phyloP scores from a whole-genome alignment of 106 monocot genomes.

The Dioscorea alata region DNA sequence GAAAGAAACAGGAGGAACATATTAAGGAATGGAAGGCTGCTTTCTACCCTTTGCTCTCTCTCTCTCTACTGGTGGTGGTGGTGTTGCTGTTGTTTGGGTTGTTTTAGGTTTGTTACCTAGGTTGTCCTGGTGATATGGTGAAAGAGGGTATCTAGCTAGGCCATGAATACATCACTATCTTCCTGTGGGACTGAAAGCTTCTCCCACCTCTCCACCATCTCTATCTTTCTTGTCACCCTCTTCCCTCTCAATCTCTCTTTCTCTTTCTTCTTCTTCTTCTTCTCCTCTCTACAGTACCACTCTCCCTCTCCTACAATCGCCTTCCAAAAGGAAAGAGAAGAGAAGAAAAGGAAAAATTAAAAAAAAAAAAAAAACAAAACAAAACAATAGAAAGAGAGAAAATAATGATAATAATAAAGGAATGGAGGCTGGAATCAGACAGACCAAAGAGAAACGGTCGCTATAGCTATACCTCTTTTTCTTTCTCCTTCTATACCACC shows the following conservation, averaged over 20 bases:
- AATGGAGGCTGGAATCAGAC: slow-evolving; percentile 21
- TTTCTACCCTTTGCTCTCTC: slow-evolving; percentile 1
- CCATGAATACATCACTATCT: slow-evolving; percentile 40
- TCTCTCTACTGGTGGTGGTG: background rate
- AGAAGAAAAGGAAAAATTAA: slow-evolving; percentile 13
- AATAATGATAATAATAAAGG: slow-evolving; percentile 2
- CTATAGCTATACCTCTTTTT: slow-evolving; percentile 9
- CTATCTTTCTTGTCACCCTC: slow-evolving; percentile 6
- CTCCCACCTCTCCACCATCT: slow-evolving; percentile 5
- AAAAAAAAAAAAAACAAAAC: too few species aligned
- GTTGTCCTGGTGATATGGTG: background rate
- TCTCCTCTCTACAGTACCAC: slow-evolving; percentile 9
- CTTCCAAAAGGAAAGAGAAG: slow-evolving; percentile 49
- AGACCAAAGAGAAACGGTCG: slow-evolving; percentile 37
- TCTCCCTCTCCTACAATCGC: slow-evolving; percentile 33
- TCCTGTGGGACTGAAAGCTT: slow-evolving; percentile 36
- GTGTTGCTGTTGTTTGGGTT: background rate
- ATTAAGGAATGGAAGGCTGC: too few species aligned
- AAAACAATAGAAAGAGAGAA: slow-evolving; percentile 15
- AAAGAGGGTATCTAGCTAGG: background rate
- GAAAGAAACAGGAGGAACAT: too few species aligned
- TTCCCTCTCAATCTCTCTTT: slow-evolving; percentile 16
- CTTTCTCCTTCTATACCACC: slow-evolving; percentile 1
- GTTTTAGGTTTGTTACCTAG: slow-evolving; percentile 3
- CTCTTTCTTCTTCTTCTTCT: slow-evolving; percentile 1